These are phyloP conservation scores for Ophiosphaerella korrae DNA, from an alignment of 2,329 filamentous ascomycete species.

Conservation along the genomic window DNA sequence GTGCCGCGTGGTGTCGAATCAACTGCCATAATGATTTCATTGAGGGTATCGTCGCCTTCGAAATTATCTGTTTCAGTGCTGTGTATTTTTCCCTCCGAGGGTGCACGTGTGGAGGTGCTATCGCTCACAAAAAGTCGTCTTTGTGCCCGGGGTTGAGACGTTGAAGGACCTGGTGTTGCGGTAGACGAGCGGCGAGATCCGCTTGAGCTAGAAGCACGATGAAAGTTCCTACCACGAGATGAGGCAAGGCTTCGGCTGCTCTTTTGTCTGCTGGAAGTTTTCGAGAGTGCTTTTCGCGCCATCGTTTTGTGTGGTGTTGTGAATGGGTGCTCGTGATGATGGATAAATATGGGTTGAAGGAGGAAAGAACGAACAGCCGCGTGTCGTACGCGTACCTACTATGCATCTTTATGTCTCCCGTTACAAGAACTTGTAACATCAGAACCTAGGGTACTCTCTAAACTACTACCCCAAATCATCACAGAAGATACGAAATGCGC, in stretches of 20 bases:
- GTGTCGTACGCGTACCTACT: constrained; percentile 20
- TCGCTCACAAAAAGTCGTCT: not conserved
- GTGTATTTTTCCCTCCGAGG: constrained; percentile 5
- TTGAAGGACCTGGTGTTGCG: constrained; percentile 1
- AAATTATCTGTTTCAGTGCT: constrained; percentile 18
- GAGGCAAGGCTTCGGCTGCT: constrained; percentile 8
- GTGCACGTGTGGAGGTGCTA: constrained; percentile 1
- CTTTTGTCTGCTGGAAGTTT: constrained; percentile 12
- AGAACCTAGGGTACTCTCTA: no score
- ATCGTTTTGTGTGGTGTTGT: constrained; percentile 10
- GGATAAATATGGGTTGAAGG: not conserved
- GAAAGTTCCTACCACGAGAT: constrained; percentile 5
- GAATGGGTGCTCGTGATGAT: constrained; percentile 1
- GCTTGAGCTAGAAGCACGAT: constrained; percentile 6
- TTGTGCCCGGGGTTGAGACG: not conserved
- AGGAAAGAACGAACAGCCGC: constrained; percentile 21
- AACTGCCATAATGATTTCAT: constrained; percentile 80
- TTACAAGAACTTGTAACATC: no score
- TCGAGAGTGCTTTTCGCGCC: constrained; percentile 12
- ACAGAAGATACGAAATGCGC: not conserved
- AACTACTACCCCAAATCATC: no score
- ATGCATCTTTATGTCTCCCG: not conserved
- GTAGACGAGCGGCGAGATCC: constrained; percentile 18
- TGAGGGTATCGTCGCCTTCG: constrained; percentile 57
- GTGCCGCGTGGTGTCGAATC: constrained; percentile 72